phyloP scores from a whole-genome alignment of 768 basidiomycete species.

The Russula virescens region DNA sequence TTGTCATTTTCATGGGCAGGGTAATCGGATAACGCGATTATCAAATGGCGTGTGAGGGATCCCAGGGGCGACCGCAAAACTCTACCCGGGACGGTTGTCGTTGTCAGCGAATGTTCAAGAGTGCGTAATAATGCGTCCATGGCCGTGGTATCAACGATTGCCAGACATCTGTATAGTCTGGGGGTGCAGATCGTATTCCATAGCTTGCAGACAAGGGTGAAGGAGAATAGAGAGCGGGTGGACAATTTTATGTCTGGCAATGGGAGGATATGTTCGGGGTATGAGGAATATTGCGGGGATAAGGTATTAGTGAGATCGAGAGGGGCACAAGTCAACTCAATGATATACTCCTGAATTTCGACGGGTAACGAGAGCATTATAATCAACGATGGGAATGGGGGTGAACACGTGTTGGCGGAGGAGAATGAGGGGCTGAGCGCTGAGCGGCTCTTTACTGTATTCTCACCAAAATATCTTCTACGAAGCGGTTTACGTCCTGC shows the following conservation, averaged over 20 bases:
- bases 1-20: neutral
- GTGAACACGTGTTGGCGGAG: constrained; percentile 4
- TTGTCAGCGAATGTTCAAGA: neutral
- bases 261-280: neutral
- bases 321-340: constrained; percentile 2
- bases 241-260: constrained; percentile 9
- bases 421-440: too few relatives aligned
- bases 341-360: constrained; percentile 5
- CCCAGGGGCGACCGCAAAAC: constrained; percentile 4
- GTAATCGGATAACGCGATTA: constrained; percentile 14
- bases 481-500: too few relatives aligned
- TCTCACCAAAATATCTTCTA: too few relatives aligned
- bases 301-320: neutral
- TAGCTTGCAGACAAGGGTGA: constrained; percentile 15
- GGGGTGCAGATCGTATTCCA: constrained; percentile 15
- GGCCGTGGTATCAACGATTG: constrained; percentile 1
- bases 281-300: neutral
- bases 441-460: too few relatives aligned
- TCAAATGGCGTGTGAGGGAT: constrained; percentile 13
- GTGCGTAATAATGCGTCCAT: neutral
- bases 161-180: constrained; percentile 10
- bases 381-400: neutral
- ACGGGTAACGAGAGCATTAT: constrained; percentile 12
- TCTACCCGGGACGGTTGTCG: neutral
- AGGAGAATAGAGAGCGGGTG: neutral